Base-by-base conservation (phyloP, 139 green algal species). In the Helicosporidium sp. region DNA sequence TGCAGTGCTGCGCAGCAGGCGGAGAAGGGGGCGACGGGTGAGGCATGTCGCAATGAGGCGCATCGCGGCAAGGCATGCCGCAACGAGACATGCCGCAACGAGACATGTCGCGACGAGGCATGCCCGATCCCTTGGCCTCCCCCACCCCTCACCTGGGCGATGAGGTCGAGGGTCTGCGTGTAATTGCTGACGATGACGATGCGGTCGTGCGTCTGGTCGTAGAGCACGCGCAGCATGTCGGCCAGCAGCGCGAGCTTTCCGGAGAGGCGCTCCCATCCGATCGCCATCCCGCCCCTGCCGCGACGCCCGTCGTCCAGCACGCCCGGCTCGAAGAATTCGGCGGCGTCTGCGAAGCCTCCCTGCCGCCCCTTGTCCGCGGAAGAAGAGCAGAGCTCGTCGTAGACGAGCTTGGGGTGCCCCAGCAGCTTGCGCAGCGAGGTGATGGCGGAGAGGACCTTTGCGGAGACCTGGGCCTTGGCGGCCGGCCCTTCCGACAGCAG, bases 381-480 rank as follows among this genome's bases (percentile, higher is more conserved):
- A 7, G 43, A 25, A 37, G 36, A 23, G 18, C 71, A 37, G 25
- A 82, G 58, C 31, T 49, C 54, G 52, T 91, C 80, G 46, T 79
- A 82, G 41, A 88, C 83, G 26, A 94, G 71, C 40, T 94, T 95
- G 8, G 87, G 87, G 67, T 97, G 87, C 73, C 94, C 95, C 76
- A 84, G 89, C 42, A 97, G 79, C 77, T 97, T 96, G 58, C 92
- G 90, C 4, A 99, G 67, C 1, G 64, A 67, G 22, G 79, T 94
- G 69, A 94, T 94, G 55, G 83, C 83, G 13, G 66, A 68, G 28
- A 93, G 75, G 17, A 85, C 78, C 10, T 66, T 58, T 5, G 64
- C 61, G 43, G 68, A 44, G 42, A 67, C 66, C 2, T 68, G 48
- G 12, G 37, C 37, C n/a, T n/a, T n/a, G n/a, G n/a, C n/a, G n/a